A percentile compares a stretch with the other conserved stretches of the same genome.
Evolutionary conservation across 176 grass and related monocot species (phyloP).

Genomic region (Carex littledalei): DNA sequence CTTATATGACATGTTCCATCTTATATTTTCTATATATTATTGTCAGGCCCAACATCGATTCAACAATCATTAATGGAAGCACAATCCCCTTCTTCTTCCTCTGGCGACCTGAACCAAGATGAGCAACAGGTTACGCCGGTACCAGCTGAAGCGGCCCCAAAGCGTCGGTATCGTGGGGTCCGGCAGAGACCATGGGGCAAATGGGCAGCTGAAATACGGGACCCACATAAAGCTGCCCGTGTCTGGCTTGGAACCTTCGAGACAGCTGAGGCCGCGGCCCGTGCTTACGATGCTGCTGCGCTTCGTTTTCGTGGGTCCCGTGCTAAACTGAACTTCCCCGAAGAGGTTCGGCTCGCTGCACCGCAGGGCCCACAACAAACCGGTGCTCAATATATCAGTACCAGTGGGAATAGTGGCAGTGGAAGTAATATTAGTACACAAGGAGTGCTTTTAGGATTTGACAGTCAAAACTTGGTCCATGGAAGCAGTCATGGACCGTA

Average conservation of each 20-base stretch:
- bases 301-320: slow-evolving; percentile 86
- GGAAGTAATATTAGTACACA: not conserved
- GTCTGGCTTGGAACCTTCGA: slow-evolving; percentile 99
- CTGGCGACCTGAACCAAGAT: slow-evolving; percentile 2
- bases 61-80: slow-evolving; percentile 42
- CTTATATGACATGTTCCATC: not conserved
- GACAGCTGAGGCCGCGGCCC: slow-evolving; percentile 86
- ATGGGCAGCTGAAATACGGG: slow-evolving; percentile 98
- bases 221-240: slow-evolving; percentile 94
- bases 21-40: not conserved
- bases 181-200: slow-evolving; percentile 98
- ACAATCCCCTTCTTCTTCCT: slow-evolving; percentile 26
- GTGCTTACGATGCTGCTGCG: slow-evolving; percentile 91
- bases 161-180: slow-evolving; percentile 67
- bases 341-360: slow-evolving; percentile 57
- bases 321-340: slow-evolving; percentile 98
- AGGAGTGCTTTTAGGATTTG: slow-evolving; percentile 1
- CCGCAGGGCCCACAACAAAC: slow-evolving; percentile 15
- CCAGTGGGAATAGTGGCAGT: not conserved
- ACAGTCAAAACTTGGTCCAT: not conserved
- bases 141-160: slow-evolving; percentile 18
- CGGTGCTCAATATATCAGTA: not conserved
- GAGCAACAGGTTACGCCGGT: not conserved
- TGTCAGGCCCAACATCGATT: not conserved
- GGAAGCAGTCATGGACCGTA: slow-evolving; percentile 17